These are phyloP conservation scores for Arthrobotrys sinensis DNA, from an alignment of 2,329 filamentous ascomycete genomes.

Conservation along the genomic window DNA sequence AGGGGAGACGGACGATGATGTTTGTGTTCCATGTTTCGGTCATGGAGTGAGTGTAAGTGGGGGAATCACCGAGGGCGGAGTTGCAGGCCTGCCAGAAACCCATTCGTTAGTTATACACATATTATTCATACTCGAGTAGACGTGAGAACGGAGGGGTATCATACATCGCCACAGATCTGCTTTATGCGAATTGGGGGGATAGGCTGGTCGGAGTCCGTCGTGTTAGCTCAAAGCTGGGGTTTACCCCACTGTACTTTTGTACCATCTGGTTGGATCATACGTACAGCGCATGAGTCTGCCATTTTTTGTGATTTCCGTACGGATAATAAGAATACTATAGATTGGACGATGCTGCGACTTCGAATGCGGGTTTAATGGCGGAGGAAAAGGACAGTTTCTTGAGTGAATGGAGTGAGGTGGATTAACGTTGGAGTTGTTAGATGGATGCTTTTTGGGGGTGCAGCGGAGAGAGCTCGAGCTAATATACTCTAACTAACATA, in stretches of 20 bases:
- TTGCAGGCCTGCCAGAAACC: slow-evolving; percentile 79
- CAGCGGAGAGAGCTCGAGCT: slow-evolving; percentile 13
- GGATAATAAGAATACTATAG: background rate
- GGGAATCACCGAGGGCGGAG: slow-evolving; percentile 79
- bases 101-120: slow-evolving; percentile 36
- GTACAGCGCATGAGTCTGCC: slow-evolving; percentile 56
- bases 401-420: background rate
- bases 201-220: slow-evolving; percentile 72
- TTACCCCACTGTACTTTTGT: slow-evolving; percentile 36
- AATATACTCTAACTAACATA: background rate
- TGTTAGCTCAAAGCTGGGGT: slow-evolving; percentile 3
- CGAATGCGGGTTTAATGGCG: background rate
- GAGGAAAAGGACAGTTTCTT: background rate
- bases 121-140: slow-evolving; percentile 8
- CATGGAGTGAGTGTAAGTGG: slow-evolving; percentile 88
- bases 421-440: slow-evolving; percentile 7
- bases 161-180: slow-evolving; percentile 87
- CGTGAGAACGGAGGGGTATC: slow-evolving; percentile 64
- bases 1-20: slow-evolving; percentile 81
- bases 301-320: slow-evolving; percentile 15
- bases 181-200: slow-evolving; percentile 82
- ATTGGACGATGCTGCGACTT: background rate
- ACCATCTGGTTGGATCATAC: background rate
- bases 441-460: background rate
- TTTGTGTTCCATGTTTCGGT: slow-evolving; percentile 90